Percentiles rank a stretch among this genome's conserved stretches.
Conservation (phyloP, 2,329 filamentous ascomycete genomes). For the Fusarium buxicola region DNA sequence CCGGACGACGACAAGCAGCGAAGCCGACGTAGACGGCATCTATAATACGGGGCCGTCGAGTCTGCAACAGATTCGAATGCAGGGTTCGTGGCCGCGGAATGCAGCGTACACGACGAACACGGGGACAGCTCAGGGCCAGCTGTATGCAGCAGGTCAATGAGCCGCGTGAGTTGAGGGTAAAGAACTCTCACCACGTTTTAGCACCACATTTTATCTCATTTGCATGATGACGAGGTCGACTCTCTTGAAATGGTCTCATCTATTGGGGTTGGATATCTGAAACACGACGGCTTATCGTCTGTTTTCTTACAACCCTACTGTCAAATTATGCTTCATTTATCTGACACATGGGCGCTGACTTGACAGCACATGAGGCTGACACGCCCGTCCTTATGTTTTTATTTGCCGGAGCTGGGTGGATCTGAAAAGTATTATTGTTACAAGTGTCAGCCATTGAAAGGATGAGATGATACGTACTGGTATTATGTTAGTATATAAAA, state of each 20-base stretch:
- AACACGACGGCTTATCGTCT: conserved; percentile 21
- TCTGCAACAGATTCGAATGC: conserved; percentile 36
- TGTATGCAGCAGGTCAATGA: conserved; percentile 41
- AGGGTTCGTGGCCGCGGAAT: conserved; percentile 39
- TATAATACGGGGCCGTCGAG: conserved; percentile 38
- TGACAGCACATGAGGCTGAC: conserved; percentile 16
- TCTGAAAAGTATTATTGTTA: conserved; percentile 21
- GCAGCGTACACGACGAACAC: conserved; percentile 35
- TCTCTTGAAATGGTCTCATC: conserved; percentile 11
- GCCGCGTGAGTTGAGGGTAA: neutral
- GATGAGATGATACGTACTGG: neutral
- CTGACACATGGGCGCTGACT: conserved; percentile 22
- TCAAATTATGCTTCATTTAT: conserved; percentile 31
- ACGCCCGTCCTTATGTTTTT: conserved; percentile 9
- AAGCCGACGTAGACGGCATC: conserved; percentile 42
- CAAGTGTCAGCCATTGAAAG: neutral
- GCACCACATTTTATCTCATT: conserved; percentile 15
- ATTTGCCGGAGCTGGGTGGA: conserved; percentile 12
- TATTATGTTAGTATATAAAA: neutral
- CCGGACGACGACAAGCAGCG: conserved; percentile 48
- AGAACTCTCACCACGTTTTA: neutral
- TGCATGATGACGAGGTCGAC: conserved; percentile 11
- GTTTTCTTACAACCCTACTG: conserved; percentile 13
- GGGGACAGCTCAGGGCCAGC: conserved; percentile 22
- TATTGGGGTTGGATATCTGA: conserved; percentile 22